Base-by-base conservation (phyloP, 306 rosid genomes). In the Vigna angularis region DNA sequence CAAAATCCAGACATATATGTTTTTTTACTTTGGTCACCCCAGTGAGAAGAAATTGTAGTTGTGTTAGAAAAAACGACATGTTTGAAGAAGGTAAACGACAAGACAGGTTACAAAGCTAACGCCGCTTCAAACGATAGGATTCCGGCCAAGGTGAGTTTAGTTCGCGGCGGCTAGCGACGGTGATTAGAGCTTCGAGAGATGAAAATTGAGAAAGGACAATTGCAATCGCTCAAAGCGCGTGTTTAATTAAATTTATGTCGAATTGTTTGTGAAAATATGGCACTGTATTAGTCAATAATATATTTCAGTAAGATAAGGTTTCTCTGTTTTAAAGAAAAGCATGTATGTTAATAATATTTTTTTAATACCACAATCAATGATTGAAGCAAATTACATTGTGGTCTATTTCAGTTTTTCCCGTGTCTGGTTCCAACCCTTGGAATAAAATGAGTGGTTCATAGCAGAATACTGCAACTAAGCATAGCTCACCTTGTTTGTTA, bases 401-500 rank as follows among this genome's bases (percentile, higher is more conserved):
- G 44, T 4, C 4, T 24, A 1, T 9, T 28, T 49, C n/a, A 17
- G 16, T 14, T 62, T 26, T 50, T 49, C 40, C 15, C 30, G 50
- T 38, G 70, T 38, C 49, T n/a, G 10, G 28, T 38, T 36, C 9
- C 9, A 6, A 63, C 45, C 58, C 34, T 57, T 47, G 20, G 26
- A 51, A 63, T 11, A 24, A 18, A 30, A 45, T 11, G 11, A 61
- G 40, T 73, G 74, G 62, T 66, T 44, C 13, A 38, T 72, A 58
- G 81, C 68, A 85, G 73, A 56, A 81, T 10, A 66, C 7, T 73
- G 84, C 74, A 82, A 66, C 51, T 50, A 63, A 73, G 76, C 79
- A 81, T 66, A 61, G 72, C 82, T 79, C 87, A 86, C 90, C 90
- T 86, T 84, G 63, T 74, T 66, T 63, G 83, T 68, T 64, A 77